Conservation (phyloP, 495 filamentous ascomycete genomes). For the Aspergillus diversus region DNA sequence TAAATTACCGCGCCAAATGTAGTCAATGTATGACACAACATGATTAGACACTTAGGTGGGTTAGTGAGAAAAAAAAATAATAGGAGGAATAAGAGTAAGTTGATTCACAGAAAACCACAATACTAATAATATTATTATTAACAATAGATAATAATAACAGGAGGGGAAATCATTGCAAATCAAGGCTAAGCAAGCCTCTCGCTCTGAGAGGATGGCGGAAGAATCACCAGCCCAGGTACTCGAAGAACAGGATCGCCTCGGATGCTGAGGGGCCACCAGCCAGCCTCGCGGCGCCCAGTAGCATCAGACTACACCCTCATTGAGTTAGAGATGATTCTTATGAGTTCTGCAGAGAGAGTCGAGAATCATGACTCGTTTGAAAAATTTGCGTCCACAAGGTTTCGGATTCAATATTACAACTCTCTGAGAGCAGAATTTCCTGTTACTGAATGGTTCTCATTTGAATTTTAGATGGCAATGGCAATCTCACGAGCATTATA, state of each 20-base stretch:
- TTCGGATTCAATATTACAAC: too few species aligned
- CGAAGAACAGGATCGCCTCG: constrained; percentile 17
- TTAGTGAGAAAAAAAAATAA: background rate
- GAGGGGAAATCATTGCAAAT: background rate
- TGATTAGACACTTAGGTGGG: background rate
- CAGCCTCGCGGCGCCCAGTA: constrained; percentile 15
- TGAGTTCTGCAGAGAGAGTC: background rate
- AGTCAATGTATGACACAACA: constrained; percentile 1
- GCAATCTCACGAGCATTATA: too few species aligned
- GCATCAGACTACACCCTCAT: background rate
- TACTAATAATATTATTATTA: background rate
- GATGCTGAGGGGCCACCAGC: constrained; percentile 19
- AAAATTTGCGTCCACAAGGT: too few species aligned
- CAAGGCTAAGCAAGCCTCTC: background rate
- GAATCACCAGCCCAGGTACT: constrained; percentile 1
- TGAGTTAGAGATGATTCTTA: background rate
- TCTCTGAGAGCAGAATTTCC: too few species aligned
- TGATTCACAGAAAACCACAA: background rate
- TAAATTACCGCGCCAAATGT: constrained; percentile 20
- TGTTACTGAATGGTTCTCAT: too few species aligned
- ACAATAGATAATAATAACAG: constrained; percentile 1
- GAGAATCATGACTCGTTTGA: too few species aligned
- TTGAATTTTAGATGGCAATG: too few species aligned
- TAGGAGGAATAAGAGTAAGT: background rate
- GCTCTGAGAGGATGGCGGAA: constrained; percentile 1